Evolutionary conservation across 2,329 filamentous ascomycete species (phyloP).

Genomic region (Penicillium freii): DNA sequence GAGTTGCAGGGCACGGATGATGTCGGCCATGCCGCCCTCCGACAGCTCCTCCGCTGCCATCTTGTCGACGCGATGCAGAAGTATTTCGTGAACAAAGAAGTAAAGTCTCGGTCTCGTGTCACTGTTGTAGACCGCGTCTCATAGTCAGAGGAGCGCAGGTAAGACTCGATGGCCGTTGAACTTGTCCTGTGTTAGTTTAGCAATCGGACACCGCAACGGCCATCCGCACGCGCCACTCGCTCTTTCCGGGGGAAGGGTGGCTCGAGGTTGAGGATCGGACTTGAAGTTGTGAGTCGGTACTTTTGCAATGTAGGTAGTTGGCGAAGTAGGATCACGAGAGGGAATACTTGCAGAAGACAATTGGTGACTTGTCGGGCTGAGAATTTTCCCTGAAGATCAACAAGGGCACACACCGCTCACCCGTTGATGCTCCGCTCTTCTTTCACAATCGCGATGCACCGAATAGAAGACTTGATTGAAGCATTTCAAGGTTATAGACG

Average conservation of each 20-base stretch:
- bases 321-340: slow-evolving; percentile 1
- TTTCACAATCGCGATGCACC: not conserved
- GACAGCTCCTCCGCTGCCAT: slow-evolving; percentile 40
- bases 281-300: not conserved
- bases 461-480: not conserved
- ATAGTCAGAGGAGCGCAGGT: not conserved
- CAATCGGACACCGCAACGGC: slow-evolving; percentile 26
- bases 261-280: not conserved
- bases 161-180: slow-evolving; percentile 23
- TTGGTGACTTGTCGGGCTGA: slow-evolving; percentile 21
- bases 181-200: slow-evolving; percentile 18
- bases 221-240: slow-evolving; percentile 15
- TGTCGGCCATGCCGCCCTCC: slow-evolving; percentile 48
- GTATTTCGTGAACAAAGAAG: not conserved
- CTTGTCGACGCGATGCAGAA: slow-evolving; percentile 9
- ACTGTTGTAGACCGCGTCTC: not conserved
- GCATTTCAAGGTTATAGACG: not conserved
- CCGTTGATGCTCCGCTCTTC: slow-evolving; percentile 10
- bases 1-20: slow-evolving; percentile 80
- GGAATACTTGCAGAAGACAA: slow-evolving; percentile 12
- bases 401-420: slow-evolving; percentile 23
- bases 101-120: not conserved
- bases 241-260: slow-evolving; percentile 2
- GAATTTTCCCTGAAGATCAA: slow-evolving; percentile 18
- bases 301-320: not conserved